Conservation (phyloP, 768 basidiomycete species). For the Kwoniella heveanensis region DNA sequence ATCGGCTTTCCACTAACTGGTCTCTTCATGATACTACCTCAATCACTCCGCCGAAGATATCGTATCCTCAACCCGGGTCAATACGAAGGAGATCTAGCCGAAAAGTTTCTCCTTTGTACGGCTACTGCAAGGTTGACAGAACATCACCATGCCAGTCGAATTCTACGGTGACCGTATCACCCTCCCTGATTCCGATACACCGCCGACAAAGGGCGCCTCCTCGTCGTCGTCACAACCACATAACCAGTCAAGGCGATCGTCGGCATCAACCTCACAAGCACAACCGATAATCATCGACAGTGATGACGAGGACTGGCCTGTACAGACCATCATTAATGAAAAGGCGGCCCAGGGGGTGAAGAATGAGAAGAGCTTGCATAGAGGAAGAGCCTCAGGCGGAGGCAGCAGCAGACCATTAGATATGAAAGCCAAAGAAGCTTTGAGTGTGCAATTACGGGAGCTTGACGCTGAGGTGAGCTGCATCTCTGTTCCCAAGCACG, state of each 20-base stretch:
- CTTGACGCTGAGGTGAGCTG: conserved; percentile 45
- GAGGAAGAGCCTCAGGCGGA: not conserved
- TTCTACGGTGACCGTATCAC: conserved; percentile 5
- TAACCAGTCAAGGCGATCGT: not conserved
- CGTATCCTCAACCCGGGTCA: too few species aligned
- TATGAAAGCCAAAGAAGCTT: conserved; percentile 32
- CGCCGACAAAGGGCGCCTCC: conserved; percentile 2
- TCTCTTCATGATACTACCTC: too few species aligned
- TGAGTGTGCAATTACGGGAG: conserved; percentile 29
- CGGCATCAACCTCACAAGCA: not conserved
- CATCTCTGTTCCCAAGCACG: not conserved
- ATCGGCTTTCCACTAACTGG: too few species aligned
- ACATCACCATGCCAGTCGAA: not conserved
- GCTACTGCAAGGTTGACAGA: too few species aligned
- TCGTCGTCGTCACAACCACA: conserved; percentile 2
- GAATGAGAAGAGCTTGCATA: conserved; percentile 1
- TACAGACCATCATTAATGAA: not conserved
- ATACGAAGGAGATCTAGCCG: too few species aligned
- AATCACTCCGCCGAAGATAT: too few species aligned
- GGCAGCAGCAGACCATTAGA: not conserved
- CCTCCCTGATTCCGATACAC: not conserved
- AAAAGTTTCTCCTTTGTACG: too few species aligned
- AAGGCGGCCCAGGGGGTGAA: not conserved
- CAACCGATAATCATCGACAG: conserved; percentile 25
- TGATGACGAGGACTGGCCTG: conserved; percentile 22